phyloP scores from a whole-genome alignment of 768 basidiomycete species.

The Tremella yokohamensis region DNA sequence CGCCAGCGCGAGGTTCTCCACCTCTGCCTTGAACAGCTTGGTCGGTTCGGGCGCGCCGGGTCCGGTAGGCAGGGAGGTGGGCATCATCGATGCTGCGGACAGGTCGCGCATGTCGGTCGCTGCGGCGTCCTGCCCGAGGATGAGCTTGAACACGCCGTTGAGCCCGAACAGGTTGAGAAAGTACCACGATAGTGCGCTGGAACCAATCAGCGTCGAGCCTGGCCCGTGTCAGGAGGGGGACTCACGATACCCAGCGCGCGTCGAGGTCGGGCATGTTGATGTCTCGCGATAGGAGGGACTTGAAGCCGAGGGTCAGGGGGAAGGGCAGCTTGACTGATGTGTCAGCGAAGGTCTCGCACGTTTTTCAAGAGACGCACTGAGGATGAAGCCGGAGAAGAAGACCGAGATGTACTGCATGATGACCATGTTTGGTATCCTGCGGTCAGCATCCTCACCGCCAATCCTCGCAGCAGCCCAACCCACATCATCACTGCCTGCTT shows the following conservation, averaged over 20 bases:
- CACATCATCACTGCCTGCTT: constrained; percentile 98
- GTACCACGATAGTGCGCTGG: constrained; percentile 82
- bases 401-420: constrained; percentile 99
- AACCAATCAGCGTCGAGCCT: constrained; percentile 2
- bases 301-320: constrained; percentile 93
- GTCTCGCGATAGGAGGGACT: constrained; percentile 93
- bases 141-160: constrained; percentile 88
- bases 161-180: constrained; percentile 98
- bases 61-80: constrained; percentile 34
- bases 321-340: constrained; percentile 86
- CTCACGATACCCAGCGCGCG: constrained; percentile 92
- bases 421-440: constrained; percentile 66
- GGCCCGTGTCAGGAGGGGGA: background rate
- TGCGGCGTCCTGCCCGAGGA: constrained; percentile 80
- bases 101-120: constrained; percentile 70
- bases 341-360: constrained; percentile 6
- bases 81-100: constrained; percentile 16
- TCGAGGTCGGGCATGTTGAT: constrained; percentile 95
- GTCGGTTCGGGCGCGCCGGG: constrained; percentile 69
- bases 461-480: constrained; percentile 56
- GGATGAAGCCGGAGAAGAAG: constrained; percentile 97
- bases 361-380: constrained; percentile 65
- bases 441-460: background rate
- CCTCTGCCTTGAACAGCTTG: constrained; percentile 86
- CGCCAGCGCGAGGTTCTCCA: constrained; percentile 86